Percentiles rank a stretch among this genome's conserved stretches.
Conservation (phyloP, 75 land plant genomes). For the Isoetes taiwanensis region DNA sequence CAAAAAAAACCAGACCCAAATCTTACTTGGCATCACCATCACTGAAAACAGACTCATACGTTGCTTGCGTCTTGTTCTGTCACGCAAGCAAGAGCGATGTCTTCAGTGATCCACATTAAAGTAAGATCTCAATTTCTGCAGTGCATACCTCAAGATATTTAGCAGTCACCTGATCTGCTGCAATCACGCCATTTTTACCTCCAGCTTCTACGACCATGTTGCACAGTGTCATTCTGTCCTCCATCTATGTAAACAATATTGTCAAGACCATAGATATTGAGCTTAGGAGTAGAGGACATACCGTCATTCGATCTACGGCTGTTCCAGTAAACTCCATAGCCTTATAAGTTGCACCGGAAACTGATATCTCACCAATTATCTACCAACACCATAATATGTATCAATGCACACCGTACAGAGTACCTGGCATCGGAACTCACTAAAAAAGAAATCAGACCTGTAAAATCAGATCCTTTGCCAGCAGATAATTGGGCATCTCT, state of each 20-base stretch:
- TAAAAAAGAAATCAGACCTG: conserved; percentile 39
- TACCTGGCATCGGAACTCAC: background rate
- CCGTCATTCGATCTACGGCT: conserved; percentile 70
- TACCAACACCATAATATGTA: conserved; percentile 15
- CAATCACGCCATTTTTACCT: conserved; percentile 83
- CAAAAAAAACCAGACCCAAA: background rate
- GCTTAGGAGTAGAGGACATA: conserved; percentile 12
- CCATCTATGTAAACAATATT: conserved; percentile 50
- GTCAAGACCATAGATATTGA: background rate
- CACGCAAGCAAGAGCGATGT: background rate
- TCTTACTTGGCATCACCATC: background rate
- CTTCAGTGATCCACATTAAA: background rate
- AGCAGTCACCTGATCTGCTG: conserved; percentile 66
- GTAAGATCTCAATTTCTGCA: background rate
- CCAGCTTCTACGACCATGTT: conserved; percentile 99
- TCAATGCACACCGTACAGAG: background rate
- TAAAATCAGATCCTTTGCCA: conserved; percentile 89
- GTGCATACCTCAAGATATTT: conserved; percentile 61
- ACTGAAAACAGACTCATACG: background rate
- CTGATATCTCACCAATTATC: conserved; percentile 94
- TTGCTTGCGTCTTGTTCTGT: background rate
- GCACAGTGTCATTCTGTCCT: conserved; percentile 94
- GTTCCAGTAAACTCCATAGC: conserved; percentile 95
- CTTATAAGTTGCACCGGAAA: conserved; percentile 83
- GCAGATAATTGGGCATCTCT: conserved; percentile 87